Percentiles rank a stretch among this genome's conserved stretches.
phyloP scores from a whole-genome alignment of 768 basidiomycete genomes.

The Clavaria fumosa region DNA sequence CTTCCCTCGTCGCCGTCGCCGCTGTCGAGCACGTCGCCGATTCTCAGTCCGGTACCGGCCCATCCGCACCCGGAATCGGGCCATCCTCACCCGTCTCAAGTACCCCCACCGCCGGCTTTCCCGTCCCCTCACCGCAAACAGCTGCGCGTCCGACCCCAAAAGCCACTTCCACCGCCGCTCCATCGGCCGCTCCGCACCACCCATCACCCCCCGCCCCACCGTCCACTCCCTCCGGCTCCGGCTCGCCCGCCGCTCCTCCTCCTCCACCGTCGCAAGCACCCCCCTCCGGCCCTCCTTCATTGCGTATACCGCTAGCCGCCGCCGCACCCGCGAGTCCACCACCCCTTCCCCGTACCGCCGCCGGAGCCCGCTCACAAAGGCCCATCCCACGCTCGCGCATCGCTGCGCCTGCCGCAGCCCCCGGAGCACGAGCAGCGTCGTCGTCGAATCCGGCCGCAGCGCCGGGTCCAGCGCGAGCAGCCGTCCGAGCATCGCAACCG shows the following conservation, averaged over 20 bases:
- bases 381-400: conserved; percentile 40
- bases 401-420: conserved; percentile 31
- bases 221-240: conserved; percentile 11
- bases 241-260: background rate
- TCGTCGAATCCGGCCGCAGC: conserved; percentile 41
- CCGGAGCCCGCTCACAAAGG: conserved; percentile 29
- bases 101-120: conserved; percentile 20
- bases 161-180: conserved; percentile 10
- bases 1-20: too few species aligned
- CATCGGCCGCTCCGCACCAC: conserved; percentile 8
- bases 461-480: conserved; percentile 31
- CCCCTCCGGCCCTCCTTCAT: conserved; percentile 49
- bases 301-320: conserved; percentile 42
- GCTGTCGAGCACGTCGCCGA: too few species aligned
- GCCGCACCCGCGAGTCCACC: conserved; percentile 42
- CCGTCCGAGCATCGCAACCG: conserved; percentile 31
- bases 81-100: conserved; percentile 10
- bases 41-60: too few species aligned
- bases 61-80: too few species aligned
- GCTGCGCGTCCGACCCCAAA: conserved; percentile 13
- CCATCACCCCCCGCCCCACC: conserved; percentile 11
- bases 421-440: conserved; percentile 42
- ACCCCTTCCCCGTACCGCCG: conserved; percentile 39
- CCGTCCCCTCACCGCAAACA: conserved; percentile 20
- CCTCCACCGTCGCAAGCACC: conserved; percentile 24